Evolutionary conservation across 257 asterid species (phyloP).

Genomic region (Plectranthus barbatus): DNA sequence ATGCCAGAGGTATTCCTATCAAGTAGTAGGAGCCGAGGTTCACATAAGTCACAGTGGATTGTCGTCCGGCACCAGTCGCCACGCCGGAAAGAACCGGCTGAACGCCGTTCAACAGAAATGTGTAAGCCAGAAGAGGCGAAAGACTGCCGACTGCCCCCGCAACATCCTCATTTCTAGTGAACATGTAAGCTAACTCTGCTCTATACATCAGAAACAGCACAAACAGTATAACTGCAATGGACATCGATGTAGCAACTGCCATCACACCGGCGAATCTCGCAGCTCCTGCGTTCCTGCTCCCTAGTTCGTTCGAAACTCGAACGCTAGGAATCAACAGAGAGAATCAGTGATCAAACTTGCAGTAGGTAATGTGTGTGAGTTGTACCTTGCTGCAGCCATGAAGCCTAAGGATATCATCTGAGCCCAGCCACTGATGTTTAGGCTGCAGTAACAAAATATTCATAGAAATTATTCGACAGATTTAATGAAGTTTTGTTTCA

Average conservation of each 20-base stretch:
- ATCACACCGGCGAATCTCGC: conserved; percentile 35
- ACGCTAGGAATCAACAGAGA: conserved; percentile 21
- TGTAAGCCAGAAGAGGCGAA: conserved; percentile 46
- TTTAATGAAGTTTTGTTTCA: background rate
- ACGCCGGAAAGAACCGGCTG: conserved; percentile 58
- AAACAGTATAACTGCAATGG: conserved; percentile 29
- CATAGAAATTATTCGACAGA: background rate
- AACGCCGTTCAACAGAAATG: conserved; percentile 44
- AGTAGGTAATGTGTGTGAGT: no score
- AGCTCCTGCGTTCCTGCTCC: conserved; percentile 37
- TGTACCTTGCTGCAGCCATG: conserved; percentile 46
- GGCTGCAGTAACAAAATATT: conserved; percentile 22
- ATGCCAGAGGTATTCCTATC: conserved; percentile 37
- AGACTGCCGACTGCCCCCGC: conserved; percentile 28
- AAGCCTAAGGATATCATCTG: conserved; percentile 58
- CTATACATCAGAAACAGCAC: conserved; percentile 35
- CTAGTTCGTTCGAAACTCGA: conserved; percentile 57
- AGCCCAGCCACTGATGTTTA: conserved; percentile 59
- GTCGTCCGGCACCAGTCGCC: conserved; percentile 42
- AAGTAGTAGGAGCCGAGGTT: conserved; percentile 39
- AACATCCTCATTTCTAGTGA: conserved; percentile 34
- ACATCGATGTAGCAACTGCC: conserved; percentile 28
- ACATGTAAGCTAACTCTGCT: conserved; percentile 33
- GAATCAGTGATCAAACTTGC: no score
- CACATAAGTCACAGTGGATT: conserved; percentile 33